Conservation (phyloP, 495 filamentous ascomycete genomes). For the Aeminium ludgeri region DNA sequence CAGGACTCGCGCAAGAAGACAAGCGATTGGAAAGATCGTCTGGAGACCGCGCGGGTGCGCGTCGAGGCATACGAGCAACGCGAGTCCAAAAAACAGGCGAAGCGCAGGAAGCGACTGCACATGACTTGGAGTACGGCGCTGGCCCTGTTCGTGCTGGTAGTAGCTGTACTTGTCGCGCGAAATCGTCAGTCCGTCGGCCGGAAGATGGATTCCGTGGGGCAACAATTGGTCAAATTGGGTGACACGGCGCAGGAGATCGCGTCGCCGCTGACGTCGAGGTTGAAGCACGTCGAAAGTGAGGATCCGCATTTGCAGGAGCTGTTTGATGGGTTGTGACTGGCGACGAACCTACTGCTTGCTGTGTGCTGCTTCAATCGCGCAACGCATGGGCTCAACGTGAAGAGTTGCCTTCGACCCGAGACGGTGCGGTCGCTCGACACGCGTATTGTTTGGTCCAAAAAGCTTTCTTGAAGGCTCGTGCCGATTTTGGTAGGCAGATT, state of each 20-base stretch:
- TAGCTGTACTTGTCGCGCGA: conserved; percentile 8
- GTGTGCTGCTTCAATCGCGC: too few species aligned
- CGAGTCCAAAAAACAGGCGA: conserved; percentile 57
- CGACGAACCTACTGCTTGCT: neutral
- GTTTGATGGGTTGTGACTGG: conserved; percentile 12
- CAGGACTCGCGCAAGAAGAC: conserved; percentile 44
- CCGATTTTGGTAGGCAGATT: too few species aligned
- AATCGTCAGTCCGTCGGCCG: conserved; percentile 1
- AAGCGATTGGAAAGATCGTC: conserved; percentile 43
- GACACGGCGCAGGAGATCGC: conserved; percentile 2
- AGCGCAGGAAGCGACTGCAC: conserved; percentile 28
- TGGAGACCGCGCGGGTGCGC: conserved; percentile 44
- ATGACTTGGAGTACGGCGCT: conserved; percentile 11
- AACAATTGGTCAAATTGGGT: neutral
- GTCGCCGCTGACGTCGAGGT: neutral
- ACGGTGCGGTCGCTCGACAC: too few species aligned
- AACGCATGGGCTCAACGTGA: too few species aligned
- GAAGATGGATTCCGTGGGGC: conserved; percentile 1
- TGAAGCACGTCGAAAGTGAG: conserved; percentile 6
- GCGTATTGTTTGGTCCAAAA: too few species aligned
- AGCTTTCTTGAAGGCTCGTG: too few species aligned
- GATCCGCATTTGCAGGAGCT: conserved; percentile 11
- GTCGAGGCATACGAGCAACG: conserved; percentile 57
- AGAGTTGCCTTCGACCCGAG: too few species aligned
- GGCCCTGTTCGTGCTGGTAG: conserved; percentile 6